Conservation (phyloP, 257 asterid genomes). For the Solanum bukasovii region DNA sequence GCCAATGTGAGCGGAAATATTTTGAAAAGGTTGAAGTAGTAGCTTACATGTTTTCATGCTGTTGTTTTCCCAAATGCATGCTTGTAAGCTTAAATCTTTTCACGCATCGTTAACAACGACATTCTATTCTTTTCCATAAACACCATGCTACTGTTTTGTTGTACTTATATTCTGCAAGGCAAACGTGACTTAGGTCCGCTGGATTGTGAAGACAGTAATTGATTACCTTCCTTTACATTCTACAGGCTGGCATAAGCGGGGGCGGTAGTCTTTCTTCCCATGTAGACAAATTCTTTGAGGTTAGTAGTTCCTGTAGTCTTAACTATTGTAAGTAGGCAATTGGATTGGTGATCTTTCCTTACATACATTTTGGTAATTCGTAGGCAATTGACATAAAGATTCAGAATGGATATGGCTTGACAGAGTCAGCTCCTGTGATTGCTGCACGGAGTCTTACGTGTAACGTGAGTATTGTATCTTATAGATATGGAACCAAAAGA, state of each 20-base stretch:
- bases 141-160: background rate
- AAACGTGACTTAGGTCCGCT: background rate
- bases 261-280: slow-evolving; percentile 89
- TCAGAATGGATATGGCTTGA: slow-evolving; percentile 93
- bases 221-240: slow-evolving; percentile 2
- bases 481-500: background rate
- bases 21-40: background rate
- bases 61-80: background rate
- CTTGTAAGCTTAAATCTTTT: background rate
- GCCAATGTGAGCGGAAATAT: background rate
- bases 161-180: background rate
- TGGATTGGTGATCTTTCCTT: background rate
- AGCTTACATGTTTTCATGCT: background rate
- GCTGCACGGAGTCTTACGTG: slow-evolving; percentile 63
- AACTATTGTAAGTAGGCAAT: background rate
- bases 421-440: slow-evolving; percentile 89
- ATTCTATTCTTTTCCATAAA: background rate
- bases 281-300: slow-evolving; percentile 87
- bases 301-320: slow-evolving; percentile 16
- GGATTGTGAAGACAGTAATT: background rate
- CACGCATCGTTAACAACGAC: background rate
- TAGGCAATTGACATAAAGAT: slow-evolving; percentile 81
- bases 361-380: background rate
- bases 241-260: slow-evolving; percentile 82
- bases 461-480: slow-evolving; percentile 41